Percentiles rank a stretch among this genome's conserved stretches.
Conservation (phyloP, 2,329 filamentous ascomycete species). For the Tolypocladium nubicola region DNA sequence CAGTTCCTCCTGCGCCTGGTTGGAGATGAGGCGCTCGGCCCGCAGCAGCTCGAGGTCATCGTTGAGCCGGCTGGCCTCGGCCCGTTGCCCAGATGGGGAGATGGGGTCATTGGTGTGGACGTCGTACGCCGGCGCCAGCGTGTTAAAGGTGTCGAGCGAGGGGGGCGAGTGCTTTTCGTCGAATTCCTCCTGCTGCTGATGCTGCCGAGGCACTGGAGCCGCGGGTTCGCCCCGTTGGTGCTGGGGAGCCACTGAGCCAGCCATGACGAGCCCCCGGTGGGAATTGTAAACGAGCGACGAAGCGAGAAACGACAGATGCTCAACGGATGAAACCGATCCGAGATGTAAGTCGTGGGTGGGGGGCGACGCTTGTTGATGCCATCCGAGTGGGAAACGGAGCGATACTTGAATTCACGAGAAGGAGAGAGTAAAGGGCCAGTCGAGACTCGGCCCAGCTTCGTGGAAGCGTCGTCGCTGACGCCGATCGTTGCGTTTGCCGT, state of each 20-base stretch:
- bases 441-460: not conserved
- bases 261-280: not conserved
- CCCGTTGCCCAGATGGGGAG: conserved; percentile 17
- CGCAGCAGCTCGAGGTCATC: conserved; percentile 40
- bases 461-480: not conserved
- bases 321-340: not conserved
- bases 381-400: not conserved
- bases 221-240: not conserved
- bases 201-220: not conserved
- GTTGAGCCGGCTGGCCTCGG: conserved; percentile 27
- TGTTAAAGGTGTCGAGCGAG: conserved; percentile 19
- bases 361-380: not conserved
- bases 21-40: conserved; percentile 33
- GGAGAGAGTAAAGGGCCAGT: not conserved
- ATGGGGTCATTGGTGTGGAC: conserved; percentile 9
- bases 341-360: not conserved
- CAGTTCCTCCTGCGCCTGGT: conserved; percentile 25
- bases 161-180: conserved; percentile 14
- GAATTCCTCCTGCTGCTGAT: conserved; percentile 6
- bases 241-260: not conserved
- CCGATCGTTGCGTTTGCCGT: not conserved
- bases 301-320: not conserved
- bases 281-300: not conserved
- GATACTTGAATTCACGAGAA: not conserved
- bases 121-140: conserved; percentile 12